Percentiles rank a stretch among this genome's conserved stretches.
These are phyloP conservation scores for Hanseniaspora valbyensis DNA, from an alignment of 805 yeast species.

Conservation along the genomic window DNA sequence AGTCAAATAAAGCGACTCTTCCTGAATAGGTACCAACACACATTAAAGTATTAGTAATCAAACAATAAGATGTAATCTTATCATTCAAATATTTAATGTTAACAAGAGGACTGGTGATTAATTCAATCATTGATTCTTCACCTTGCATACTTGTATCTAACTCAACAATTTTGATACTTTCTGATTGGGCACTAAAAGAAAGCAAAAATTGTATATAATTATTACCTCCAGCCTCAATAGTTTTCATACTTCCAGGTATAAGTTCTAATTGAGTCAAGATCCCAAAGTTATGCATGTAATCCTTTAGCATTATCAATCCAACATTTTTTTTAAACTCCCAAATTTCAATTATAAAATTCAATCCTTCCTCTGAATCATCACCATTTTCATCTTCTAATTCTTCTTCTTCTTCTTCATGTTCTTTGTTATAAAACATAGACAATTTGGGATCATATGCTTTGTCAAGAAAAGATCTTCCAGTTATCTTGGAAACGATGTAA, in stretches of 20 bases:
- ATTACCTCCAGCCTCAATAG: neutral
- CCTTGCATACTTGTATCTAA: neutral
- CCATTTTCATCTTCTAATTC: neutral
- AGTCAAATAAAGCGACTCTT: constrained; percentile 15
- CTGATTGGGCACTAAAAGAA: neutral
- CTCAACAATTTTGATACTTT: neutral
- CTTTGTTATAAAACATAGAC: neutral
- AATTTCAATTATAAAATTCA: neutral
- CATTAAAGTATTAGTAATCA: constrained; percentile 29
- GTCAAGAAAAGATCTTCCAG: neutral
- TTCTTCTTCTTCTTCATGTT: neutral
- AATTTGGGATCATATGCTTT: neutral
- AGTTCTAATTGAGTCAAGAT: neutral
- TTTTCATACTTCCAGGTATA: neutral
- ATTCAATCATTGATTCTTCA: neutral
- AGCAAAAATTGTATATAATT: neutral
- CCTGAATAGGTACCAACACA: constrained; percentile 55
- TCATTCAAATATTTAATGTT: constrained; percentile 2
- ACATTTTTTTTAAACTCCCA: constrained; percentile 8
- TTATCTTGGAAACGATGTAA: constrained; percentile 1
- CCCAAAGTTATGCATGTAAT: neutral
- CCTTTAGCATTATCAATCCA: constrained; percentile 3
- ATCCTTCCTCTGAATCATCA: neutral
- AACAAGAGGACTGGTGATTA: neutral
- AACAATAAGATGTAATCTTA: neutral